Evolutionary conservation across 2,329 filamentous ascomycete genomes (phyloP).

Genomic region (Thelonectria blattea): DNA sequence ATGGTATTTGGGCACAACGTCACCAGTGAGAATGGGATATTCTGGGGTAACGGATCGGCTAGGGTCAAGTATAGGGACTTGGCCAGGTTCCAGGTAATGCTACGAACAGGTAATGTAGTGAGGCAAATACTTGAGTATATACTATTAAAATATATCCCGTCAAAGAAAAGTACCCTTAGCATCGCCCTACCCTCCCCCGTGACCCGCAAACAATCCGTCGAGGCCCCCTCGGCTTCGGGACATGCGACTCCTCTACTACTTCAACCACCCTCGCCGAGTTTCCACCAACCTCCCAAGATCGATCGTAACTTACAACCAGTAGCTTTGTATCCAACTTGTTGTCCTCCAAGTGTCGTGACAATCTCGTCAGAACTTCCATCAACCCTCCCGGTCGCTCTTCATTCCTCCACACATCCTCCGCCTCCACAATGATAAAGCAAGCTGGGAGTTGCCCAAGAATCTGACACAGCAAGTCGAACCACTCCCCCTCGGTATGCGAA

Average conservation of each 20-base stretch:
- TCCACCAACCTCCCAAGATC: background rate
- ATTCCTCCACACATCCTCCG: conserved; percentile 6
- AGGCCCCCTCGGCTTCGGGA: background rate
- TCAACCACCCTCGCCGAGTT: background rate
- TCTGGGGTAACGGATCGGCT: no score
- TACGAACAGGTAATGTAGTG: no score
- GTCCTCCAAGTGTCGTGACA: background rate
- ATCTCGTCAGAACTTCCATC: background rate
- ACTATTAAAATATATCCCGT: no score
- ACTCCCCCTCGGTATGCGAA: conserved; percentile 1
- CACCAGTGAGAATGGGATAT: no score
- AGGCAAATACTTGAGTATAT: no score
- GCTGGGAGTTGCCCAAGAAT: background rate
- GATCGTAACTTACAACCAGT: background rate
- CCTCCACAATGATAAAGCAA: conserved; percentile 8
- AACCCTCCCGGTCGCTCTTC: background rate
- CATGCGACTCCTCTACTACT: background rate
- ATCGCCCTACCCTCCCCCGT: background rate
- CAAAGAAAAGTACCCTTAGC: background rate
- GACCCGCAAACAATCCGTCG: background rate
- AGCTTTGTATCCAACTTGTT: background rate
- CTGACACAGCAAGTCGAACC: conserved; percentile 1
- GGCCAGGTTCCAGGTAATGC: no score
- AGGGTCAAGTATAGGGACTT: no score
- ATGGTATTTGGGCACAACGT: no score